phyloP scores from a whole-genome alignment of 2,329 filamentous ascomycete genomes.

The Drechslerella dactyloides region DNA sequence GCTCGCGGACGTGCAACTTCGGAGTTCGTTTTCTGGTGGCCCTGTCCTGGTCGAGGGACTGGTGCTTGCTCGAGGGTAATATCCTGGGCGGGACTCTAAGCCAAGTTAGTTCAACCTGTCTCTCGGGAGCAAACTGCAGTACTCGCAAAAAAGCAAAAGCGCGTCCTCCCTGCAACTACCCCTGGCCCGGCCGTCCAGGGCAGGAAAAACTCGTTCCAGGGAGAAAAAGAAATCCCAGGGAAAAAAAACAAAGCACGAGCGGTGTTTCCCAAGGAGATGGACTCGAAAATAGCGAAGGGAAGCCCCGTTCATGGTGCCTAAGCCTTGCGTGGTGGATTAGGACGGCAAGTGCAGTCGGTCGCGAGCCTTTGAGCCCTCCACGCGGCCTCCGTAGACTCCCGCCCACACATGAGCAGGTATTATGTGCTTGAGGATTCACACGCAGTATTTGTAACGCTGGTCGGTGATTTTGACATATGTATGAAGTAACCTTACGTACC shows the following conservation, averaged over 20 bases:
- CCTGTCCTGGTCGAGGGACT: constrained; percentile 28
- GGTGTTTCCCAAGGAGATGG: constrained; percentile 11
- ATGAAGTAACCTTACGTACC: too few species aligned
- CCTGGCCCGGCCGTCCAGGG: constrained; percentile 19
- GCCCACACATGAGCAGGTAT: too few species aligned
- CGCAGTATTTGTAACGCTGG: too few species aligned
- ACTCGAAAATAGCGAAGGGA: constrained; percentile 2
- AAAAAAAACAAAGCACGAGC: constrained; percentile 5
- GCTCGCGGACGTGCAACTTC: constrained; percentile 39
- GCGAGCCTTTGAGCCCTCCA: not conserved
- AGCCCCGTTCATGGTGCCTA: not conserved
- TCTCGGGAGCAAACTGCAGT: constrained; percentile 41
- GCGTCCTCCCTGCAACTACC: constrained; percentile 11
- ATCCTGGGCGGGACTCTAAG: constrained; percentile 36
- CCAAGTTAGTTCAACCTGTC: constrained; percentile 48
- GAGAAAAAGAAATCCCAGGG: constrained; percentile 3
- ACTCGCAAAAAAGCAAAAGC: constrained; percentile 39
- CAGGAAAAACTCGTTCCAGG: constrained; percentile 35
- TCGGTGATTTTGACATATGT: too few species aligned
- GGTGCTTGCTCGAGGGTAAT: constrained; percentile 23
- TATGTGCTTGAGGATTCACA: too few species aligned
- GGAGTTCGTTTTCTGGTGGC: constrained; percentile 48
- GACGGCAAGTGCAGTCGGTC: not conserved
- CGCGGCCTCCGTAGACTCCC: too few species aligned
- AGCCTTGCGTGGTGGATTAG: not conserved